phyloP scores from a whole-genome alignment of 352 stramenopile species.

The Phytophthora kernoviae region DNA sequence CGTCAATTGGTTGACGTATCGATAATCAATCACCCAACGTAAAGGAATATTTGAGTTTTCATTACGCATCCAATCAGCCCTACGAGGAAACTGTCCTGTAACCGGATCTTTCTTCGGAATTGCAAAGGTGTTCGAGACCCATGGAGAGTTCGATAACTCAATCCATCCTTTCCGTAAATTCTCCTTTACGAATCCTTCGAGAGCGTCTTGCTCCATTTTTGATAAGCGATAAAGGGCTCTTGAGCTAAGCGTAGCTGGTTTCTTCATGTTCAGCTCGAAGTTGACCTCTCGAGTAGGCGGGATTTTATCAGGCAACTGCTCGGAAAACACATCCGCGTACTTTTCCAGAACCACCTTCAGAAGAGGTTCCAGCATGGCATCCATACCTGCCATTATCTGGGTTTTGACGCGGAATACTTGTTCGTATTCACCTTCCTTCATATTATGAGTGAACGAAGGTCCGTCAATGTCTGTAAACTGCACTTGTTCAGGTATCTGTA shows the following conservation, averaged over 20 bases:
- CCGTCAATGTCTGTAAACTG: too few relatives aligned
- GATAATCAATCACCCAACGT: conserved; percentile 4
- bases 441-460: conserved; percentile 2
- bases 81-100: background rate
- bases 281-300: conserved; percentile 8
- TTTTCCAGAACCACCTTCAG: conserved; percentile 1
- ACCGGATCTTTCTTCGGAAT: conserved; percentile 15
- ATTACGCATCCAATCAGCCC: background rate
- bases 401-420: too few relatives aligned
- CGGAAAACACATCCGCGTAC: conserved; percentile 18
- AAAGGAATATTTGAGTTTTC: background rate
- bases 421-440: conserved; percentile 7
- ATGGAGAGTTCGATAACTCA: conserved; percentile 8
- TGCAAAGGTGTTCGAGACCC: conserved; percentile 20
- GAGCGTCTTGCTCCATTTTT: conserved; percentile 16
- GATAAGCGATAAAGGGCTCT: conserved; percentile 15
- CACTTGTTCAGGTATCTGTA: too few relatives aligned
- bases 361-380: background rate
- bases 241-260: conserved; percentile 6
- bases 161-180: conserved; percentile 20
- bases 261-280: conserved; percentile 22
- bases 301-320: conserved; percentile 13
- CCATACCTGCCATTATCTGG: background rate
- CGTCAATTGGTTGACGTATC: background rate
- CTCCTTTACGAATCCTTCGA: conserved; percentile 15